Percentiles rank a stretch among this genome's conserved stretches.
These are phyloP conservation scores for Solanum gracilifrons DNA, from an alignment of 257 asterid genomes.

Conservation along the genomic window DNA sequence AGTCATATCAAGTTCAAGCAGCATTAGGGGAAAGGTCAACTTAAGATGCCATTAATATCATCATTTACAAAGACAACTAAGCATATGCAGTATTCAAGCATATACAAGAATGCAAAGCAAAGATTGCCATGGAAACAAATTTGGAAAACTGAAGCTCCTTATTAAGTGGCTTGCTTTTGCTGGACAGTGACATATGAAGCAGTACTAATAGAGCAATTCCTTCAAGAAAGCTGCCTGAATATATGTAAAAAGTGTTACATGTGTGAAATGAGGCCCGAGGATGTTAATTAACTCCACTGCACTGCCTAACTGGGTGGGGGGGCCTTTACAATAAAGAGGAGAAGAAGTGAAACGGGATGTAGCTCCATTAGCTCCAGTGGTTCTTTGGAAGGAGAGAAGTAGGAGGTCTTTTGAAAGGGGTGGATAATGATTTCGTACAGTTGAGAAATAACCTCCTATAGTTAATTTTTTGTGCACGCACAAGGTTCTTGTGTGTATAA, in stretches of 20 bases:
- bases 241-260: background rate
- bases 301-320: background rate
- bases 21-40: background rate
- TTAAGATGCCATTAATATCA: background rate
- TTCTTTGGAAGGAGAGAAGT: background rate
- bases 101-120: background rate
- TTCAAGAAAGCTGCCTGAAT: background rate
- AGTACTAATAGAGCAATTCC: background rate
- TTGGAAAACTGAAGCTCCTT: background rate
- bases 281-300: background rate
- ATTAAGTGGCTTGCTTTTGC: background rate
- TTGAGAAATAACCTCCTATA: background rate
- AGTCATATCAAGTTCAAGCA: background rate
- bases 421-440: background rate
- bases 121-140: background rate
- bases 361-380: background rate
- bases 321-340: background rate
- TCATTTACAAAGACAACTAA: background rate
- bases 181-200: background rate
- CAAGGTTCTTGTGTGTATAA: background rate
- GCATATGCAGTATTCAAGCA: background rate
- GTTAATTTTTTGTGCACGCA: background rate
- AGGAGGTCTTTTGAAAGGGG: background rate
- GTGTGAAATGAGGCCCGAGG: background rate
- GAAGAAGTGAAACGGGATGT: background rate